phyloP scores from a whole-genome alignment of 495 filamentous ascomycete genomes.

The Sporormia fimetaria region DNA sequence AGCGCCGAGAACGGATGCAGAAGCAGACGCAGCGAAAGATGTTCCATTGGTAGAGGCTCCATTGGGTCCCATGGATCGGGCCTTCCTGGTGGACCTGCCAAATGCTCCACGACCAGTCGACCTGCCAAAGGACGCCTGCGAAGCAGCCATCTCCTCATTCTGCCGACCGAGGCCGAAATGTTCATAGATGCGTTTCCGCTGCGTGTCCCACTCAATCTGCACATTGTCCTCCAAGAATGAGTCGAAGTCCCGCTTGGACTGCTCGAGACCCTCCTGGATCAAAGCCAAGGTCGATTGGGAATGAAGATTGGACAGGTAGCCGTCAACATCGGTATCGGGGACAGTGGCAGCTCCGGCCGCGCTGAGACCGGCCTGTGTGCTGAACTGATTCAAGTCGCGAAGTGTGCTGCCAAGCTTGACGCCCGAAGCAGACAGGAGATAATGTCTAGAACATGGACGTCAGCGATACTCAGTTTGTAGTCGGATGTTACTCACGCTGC shows the following conservation, averaged over 20 bases:
- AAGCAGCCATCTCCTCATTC: constrained; percentile 34
- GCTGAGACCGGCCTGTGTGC: constrained; percentile 37
- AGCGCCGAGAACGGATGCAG: constrained; percentile 74
- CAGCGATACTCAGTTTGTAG: neutral
- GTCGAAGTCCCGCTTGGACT: constrained; percentile 83
- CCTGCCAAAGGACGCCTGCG: constrained; percentile 10
- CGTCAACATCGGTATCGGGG: constrained; percentile 65
- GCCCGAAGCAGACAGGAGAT: constrained; percentile 81
- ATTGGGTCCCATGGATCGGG: constrained; percentile 32
- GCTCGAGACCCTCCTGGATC: constrained; percentile 75
- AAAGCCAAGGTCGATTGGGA: constrained; percentile 84
- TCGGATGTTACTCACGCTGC: constrained; percentile 47
- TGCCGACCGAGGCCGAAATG: constrained; percentile 74
- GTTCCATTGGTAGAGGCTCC: constrained; percentile 26
- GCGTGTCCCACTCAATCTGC: constrained; percentile 87
- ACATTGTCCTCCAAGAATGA: constrained; percentile 86
- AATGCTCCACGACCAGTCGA: constrained; percentile 40
- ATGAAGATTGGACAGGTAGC: constrained; percentile 71
- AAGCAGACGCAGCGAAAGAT: constrained; percentile 54
- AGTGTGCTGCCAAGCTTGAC: constrained; percentile 66
- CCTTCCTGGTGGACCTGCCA: constrained; percentile 48
- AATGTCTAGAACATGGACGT: constrained; percentile 42
- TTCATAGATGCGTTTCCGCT: constrained; percentile 82
- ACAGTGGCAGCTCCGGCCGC: constrained; percentile 35
- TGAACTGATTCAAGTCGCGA: constrained; percentile 58